phyloP scores from a whole-genome alignment of 371 early-diverging fungal species.

The Nosema granulosis region DNA sequence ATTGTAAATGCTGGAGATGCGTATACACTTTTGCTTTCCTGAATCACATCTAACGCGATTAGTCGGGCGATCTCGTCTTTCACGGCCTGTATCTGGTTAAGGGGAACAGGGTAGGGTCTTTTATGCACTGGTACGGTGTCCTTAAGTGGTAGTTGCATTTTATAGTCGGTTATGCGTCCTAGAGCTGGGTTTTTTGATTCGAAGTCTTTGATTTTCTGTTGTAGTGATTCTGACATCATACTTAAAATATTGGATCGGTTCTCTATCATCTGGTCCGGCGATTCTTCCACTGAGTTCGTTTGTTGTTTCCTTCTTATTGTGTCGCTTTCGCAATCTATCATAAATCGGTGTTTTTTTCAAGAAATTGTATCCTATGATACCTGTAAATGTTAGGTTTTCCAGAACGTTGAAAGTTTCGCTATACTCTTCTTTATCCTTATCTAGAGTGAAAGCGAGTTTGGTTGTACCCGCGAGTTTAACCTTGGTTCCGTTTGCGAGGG shows the following conservation, averaged over 20 bases:
- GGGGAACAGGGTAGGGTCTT: not conserved
- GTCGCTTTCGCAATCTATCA: too few species aligned
- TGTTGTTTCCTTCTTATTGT: too few species aligned
- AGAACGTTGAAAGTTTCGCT: not conserved
- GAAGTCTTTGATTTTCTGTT: too few species aligned
- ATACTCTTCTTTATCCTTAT: not conserved
- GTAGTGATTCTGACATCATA: too few species aligned
- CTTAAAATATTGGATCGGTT: too few species aligned
- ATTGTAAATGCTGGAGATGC: slow-evolving; percentile 30
- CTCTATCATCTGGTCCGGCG: too few species aligned
- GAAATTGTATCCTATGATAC: not conserved
- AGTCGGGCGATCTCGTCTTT: not conserved
- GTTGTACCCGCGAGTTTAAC: not conserved
- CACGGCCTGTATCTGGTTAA: not conserved
- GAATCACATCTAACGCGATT: not conserved
- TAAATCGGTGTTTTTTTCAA: too few species aligned
- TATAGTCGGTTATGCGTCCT: not conserved
- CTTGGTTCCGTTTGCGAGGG: not conserved
- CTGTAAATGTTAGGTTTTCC: not conserved
- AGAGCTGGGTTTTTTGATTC: not conserved
- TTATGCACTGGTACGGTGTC: not conserved
- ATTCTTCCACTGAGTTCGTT: too few species aligned
- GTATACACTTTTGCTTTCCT: not conserved
- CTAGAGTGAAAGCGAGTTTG: not conserved
- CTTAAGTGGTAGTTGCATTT: not conserved